Conservation (phyloP, 2,329 filamentous ascomycete species). For the Gyromitra esculenta region DNA sequence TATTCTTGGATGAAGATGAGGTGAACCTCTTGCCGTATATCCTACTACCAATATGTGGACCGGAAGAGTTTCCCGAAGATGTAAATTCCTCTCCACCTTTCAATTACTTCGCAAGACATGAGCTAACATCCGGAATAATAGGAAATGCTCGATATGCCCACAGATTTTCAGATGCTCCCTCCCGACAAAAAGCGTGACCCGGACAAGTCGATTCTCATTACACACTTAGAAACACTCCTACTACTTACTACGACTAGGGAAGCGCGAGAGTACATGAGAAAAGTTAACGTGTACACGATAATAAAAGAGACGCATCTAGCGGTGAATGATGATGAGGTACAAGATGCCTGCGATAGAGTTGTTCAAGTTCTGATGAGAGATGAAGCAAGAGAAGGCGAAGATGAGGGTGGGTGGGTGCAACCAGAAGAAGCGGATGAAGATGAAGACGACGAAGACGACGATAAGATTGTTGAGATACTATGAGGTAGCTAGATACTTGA, state of each 20-base stretch:
- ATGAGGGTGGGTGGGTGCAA: conserved; percentile 26
- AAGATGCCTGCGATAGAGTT: conserved; percentile 84
- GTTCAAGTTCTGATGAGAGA: conserved; percentile 89
- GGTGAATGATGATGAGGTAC: conserved; percentile 79
- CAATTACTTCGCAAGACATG: neutral
- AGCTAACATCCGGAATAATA: conserved; percentile 10
- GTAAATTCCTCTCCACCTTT: conserved; percentile 11
- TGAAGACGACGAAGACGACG: conserved; percentile 48
- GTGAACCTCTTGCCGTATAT: conserved; percentile 89
- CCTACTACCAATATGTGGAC: conserved; percentile 84
- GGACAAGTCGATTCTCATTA: conserved; percentile 79
- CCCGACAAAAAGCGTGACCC: conserved; percentile 87
- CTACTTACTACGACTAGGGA: conserved; percentile 80
- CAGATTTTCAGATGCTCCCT: conserved; percentile 87
- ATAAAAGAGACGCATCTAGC: conserved; percentile 84
- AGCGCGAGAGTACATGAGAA: conserved; percentile 77
- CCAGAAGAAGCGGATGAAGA: conserved; percentile 21
- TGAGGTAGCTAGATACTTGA: conserved; percentile 14
- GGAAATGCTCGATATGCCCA: conserved; percentile 84
- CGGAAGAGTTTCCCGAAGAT: conserved; percentile 86
- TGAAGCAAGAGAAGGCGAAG: conserved; percentile 63
- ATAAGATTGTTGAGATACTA: conserved; percentile 54
- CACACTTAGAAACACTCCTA: conserved; percentile 87
- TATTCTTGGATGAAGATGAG: conserved; percentile 75
- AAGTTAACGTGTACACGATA: conserved; percentile 86